phyloP scores from a whole-genome alignment of 225 moss, liverwort and hornwort genomes.

The Marchantia polymorpha region DNA sequence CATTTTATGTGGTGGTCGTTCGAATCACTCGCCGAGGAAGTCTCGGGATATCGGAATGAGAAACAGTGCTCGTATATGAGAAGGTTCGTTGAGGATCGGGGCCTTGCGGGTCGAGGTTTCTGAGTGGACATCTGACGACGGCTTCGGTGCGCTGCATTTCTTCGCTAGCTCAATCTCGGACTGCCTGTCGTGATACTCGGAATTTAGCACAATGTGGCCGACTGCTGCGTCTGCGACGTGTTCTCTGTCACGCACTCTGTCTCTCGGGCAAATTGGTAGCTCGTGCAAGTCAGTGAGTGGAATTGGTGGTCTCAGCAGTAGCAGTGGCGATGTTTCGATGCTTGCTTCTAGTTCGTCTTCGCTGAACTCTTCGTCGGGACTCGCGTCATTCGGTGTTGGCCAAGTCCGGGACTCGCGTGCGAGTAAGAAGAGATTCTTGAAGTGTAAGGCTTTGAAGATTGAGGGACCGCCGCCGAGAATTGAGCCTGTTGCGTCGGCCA shows the following conservation, averaged over 20 bases:
- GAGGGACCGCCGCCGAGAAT: conserved; percentile 13
- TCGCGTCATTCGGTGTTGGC: background rate
- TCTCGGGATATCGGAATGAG: background rate
- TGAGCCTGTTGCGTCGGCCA: conserved; percentile 26
- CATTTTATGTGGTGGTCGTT: conserved; percentile 23
- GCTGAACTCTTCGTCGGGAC: conserved; percentile 1
- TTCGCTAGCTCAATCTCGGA: no score
- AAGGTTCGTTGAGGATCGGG: background rate
- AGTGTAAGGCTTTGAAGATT: conserved; percentile 15
- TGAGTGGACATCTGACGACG: background rate
- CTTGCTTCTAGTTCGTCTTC: background rate
- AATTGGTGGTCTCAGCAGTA: background rate
- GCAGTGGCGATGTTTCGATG: background rate
- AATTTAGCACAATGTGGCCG: conserved; percentile 18
- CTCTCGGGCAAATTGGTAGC: background rate
- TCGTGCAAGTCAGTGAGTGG: conserved; percentile 3
- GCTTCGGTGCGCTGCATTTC: background rate
- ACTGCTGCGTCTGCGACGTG: conserved; percentile 16
- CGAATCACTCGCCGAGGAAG: background rate
- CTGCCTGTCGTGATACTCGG: background rate
- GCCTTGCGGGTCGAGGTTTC: background rate
- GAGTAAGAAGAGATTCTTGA: background rate
- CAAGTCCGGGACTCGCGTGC: background rate
- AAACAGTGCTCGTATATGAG: no score
- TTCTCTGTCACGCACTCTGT: background rate